Conservation (phyloP, 495 filamentous ascomycete genomes). For the Tuber brumale region DNA sequence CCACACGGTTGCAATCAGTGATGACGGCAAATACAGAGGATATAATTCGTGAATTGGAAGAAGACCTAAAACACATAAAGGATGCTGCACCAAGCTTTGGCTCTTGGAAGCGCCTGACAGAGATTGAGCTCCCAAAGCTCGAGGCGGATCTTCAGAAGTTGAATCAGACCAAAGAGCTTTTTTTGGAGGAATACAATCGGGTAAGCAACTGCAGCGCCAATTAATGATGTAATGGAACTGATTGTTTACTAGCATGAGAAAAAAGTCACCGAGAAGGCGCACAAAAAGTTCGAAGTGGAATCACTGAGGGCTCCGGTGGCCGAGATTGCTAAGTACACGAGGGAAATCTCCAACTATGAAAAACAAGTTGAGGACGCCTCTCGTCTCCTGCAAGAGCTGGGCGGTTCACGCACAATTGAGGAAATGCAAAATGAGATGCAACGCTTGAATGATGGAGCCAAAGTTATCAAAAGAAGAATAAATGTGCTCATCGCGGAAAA, state of each 20-base stretch:
- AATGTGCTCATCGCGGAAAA: conserved; percentile 59
- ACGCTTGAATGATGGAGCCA: conserved; percentile 59
- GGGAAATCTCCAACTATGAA: conserved; percentile 63
- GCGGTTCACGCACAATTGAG: conserved; percentile 60
- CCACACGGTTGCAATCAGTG: conserved; percentile 43
- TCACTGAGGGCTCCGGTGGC: conserved; percentile 65
- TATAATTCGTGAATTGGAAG: conserved; percentile 55
- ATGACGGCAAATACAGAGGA: conserved; percentile 48
- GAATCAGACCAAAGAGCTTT: conserved; percentile 55
- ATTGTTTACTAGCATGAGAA: conserved; percentile 28
- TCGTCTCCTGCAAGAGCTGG: conserved; percentile 62
- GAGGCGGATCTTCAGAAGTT: conserved; percentile 57
- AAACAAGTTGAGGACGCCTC: conserved; percentile 63
- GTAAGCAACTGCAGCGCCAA: conserved; percentile 15
- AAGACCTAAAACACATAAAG: conserved; percentile 55
- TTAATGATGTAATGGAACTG: conserved; percentile 2
- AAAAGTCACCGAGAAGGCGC: conserved; percentile 55
- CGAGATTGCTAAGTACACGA: conserved; percentile 64
- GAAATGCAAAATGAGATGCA: conserved; percentile 75
- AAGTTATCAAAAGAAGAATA: conserved; percentile 56
- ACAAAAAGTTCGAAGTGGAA: conserved; percentile 67
- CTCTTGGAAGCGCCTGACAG: conserved; percentile 59
- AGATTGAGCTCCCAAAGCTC: conserved; percentile 63
- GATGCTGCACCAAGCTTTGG: conserved; percentile 63
- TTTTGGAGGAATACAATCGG: conserved; percentile 68